Base-by-base conservation (phyloP, 2,329 filamentous ascomycete genomes). In the Diplocarpon mali region DNA sequence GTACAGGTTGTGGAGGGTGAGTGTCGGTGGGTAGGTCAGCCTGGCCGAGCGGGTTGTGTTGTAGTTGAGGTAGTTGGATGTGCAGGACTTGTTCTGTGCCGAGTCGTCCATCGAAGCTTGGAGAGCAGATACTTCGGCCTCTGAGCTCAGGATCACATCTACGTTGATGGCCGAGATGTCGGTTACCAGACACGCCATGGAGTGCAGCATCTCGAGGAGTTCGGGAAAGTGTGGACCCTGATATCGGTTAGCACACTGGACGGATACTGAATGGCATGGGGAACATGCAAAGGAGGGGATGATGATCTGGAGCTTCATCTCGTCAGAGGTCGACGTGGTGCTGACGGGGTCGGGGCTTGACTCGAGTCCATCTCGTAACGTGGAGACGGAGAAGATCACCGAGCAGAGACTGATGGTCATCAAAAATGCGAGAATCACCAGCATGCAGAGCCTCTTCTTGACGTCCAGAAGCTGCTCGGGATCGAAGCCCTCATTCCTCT, bases 121-220 rank as follows among this genome's bases (percentile, higher is more conserved):
- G 3, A 40, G 28, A 16, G 27, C 8, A 3, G n/a, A 7, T 7
- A 31, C 14, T 31, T 40, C 38, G 38, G 14, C 10, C 5, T 14
- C 11, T 4, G 38, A 40, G 27, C 38, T 40, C 11, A 40, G 28
- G 2, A 40, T 40, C 17, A 40, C 3, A 16, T 28, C 12, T 8
- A 40, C 31, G 28, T 31, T 11, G n/a, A 40, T 32, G n/a, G 14
- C 6, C 7, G 27, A 31, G 38, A 40, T 13, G 10, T 40, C 38
- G 1, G 38, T 40, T 12, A 40, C 32, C 15, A 40, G 38, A 15
- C 38, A 40, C 14, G 38, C 38, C 38, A 40, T 40, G 16, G 38
- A 40, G 28, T 40, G 38, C 2, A 40, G 38, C 38, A 40, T 40
- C 8, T 30, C 28, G 8, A 40, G 38, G 14, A 40, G 27, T 40